Conservation (phyloP, 352 stramenopile genomes). For the Phytophthora lateralis region DNA sequence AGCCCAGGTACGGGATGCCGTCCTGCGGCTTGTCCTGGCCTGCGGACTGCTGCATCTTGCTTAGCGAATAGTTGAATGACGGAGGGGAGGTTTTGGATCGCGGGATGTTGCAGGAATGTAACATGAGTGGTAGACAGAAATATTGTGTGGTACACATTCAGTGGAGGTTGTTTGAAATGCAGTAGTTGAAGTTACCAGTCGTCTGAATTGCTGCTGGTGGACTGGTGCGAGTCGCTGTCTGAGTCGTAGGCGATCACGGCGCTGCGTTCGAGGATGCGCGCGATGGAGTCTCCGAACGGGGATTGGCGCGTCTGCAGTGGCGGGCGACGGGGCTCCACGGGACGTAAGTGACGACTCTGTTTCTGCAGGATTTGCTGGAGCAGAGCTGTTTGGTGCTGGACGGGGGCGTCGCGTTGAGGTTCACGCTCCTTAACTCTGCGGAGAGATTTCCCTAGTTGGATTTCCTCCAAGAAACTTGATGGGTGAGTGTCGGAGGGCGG, state of each 20-base stretch:
- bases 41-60: constrained; percentile 37
- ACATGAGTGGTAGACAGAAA: neutral
- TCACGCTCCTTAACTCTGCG: constrained; percentile 12
- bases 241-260: constrained; percentile 66
- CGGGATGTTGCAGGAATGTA: neutral
- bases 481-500: constrained; percentile 8
- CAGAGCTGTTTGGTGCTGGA: constrained; percentile 34
- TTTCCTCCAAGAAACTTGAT: constrained; percentile 36
- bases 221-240: constrained; percentile 43
- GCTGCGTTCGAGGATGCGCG: constrained; percentile 64
- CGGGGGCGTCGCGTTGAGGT: constrained; percentile 8
- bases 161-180: constrained; percentile 3
- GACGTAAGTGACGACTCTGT: constrained; percentile 48
- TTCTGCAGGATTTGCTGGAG: constrained; percentile 65
- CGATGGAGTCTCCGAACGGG: constrained; percentile 64
- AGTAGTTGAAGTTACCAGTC: constrained; percentile 31
- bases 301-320: constrained; percentile 2
- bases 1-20: constrained; percentile 84
- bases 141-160: neutral
- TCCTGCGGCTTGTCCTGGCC: constrained; percentile 37
- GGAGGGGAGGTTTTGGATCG: constrained; percentile 6
- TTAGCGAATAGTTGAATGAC: neutral
- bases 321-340: constrained; percentile 31
- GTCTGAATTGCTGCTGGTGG: neutral
- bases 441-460: constrained; percentile 37